Conservation (phyloP, 495 filamentous ascomycete species). For the Podospora conica region DNA sequence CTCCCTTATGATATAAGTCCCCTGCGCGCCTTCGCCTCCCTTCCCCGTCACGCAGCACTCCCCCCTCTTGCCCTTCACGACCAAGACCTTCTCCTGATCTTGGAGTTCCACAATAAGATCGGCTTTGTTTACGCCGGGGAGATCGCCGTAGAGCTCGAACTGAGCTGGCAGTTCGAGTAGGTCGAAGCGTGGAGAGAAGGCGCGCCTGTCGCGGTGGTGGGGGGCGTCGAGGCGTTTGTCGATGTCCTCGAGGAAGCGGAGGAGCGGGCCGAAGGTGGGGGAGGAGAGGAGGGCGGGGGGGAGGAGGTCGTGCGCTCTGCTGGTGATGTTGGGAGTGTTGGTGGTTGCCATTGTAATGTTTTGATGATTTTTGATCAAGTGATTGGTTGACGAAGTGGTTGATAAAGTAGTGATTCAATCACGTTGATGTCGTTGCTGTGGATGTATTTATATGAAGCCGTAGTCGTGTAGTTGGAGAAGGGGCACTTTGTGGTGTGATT, state of each 20-base stretch:
- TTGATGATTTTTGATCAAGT: too few species aligned
- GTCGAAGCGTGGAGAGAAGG: neutral
- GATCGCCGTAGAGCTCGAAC: conserved; percentile 3
- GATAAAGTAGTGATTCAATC: too few species aligned
- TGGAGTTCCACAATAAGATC: neutral
- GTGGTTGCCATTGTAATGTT: too few species aligned
- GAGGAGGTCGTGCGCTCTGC: neutral
- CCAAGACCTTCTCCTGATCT: neutral
- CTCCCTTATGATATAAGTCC: neutral
- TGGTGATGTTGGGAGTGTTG: too few species aligned
- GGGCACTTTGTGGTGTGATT: too few species aligned
- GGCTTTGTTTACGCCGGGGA: neutral
- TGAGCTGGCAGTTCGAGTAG: neutral
- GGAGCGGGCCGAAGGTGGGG: neutral
- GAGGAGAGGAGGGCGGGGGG: neutral
- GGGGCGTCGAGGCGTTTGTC: neutral
- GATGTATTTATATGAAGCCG: too few species aligned
- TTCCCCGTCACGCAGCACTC: neutral
- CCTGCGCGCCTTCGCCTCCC: neutral
- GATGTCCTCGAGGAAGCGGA: neutral
- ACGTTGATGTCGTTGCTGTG: too few species aligned
- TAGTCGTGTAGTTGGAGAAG: too few species aligned
- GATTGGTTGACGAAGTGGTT: too few species aligned
- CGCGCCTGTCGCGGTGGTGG: neutral
- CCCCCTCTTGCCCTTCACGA: neutral